These are phyloP conservation scores for Ophiosphaerella herpotricha DNA, from an alignment of 2,329 filamentous ascomycete genomes.

Conservation along the genomic window DNA sequence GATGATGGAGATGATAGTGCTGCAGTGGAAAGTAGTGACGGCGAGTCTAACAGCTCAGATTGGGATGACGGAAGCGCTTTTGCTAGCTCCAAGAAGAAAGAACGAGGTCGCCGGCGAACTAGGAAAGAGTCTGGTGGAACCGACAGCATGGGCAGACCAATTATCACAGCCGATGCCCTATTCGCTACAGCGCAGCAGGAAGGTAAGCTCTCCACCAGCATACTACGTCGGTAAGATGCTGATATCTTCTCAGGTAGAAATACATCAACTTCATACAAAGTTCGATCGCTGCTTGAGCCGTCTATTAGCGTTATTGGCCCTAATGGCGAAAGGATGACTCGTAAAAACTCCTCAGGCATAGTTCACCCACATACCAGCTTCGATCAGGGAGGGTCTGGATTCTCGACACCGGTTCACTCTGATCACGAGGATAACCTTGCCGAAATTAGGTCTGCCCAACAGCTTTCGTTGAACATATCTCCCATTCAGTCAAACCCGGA, in stretches of 20 bases:
- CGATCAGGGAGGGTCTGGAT: constrained; percentile 67
- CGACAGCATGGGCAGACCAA: constrained; percentile 42
- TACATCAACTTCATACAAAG: constrained; percentile 58
- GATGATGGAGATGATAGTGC: constrained; percentile 58
- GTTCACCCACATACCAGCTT: constrained; percentile 86
- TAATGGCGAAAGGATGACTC: constrained; percentile 59
- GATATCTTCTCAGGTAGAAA: constrained; percentile 51
- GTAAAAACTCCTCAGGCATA: constrained; percentile 55
- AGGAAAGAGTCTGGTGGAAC: constrained; percentile 41
- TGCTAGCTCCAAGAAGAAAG: constrained; percentile 33
- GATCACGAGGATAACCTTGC: constrained; percentile 84
- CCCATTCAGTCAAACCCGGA: constrained; percentile 76
- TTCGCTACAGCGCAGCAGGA: constrained; percentile 79
- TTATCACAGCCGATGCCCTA: constrained; percentile 61
- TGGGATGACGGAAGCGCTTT: constrained; percentile 62
- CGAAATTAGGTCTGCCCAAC: constrained; percentile 87
- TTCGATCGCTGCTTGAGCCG: constrained; percentile 68
- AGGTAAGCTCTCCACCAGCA: constrained; percentile 56
- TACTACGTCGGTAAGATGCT: constrained; percentile 8
- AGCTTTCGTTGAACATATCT: constrained; percentile 79
- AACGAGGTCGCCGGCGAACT: constrained; percentile 47
- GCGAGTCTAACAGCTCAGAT: constrained; percentile 62
- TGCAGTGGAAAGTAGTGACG: constrained; percentile 70
- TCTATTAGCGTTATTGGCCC: constrained; percentile 68
- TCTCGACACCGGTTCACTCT: constrained; percentile 71